phyloP scores from a whole-genome alignment of 257 asterid species.

The Salvia miltiorrhiza region DNA sequence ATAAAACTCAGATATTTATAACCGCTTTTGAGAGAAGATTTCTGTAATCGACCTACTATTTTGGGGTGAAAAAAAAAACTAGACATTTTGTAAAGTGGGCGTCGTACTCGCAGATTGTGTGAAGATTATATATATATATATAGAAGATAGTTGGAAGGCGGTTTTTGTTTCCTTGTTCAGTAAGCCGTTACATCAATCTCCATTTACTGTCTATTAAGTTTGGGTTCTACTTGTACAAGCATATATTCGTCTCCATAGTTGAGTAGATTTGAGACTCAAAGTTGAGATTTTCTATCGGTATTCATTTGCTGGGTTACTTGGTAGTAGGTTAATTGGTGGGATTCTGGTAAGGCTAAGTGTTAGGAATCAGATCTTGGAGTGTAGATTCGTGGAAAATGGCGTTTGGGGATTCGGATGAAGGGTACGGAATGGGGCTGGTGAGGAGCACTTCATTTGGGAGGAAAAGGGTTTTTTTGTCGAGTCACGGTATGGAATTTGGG shows the following conservation, averaged over 20 bases:
- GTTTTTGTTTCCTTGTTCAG: slow-evolving; percentile 40
- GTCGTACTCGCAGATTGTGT: slow-evolving; percentile 7
- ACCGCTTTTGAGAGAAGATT: background rate
- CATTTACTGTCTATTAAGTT: slow-evolving; percentile 28
- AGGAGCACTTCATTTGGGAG: slow-evolving; percentile 66
- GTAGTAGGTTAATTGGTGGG: background rate
- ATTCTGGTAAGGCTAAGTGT: background rate
- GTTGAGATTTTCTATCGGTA: background rate
- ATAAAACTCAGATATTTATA: background rate
- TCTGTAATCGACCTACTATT: background rate
- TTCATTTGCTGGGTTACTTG: slow-evolving; percentile 7
- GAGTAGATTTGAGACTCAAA: background rate
- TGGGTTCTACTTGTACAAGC: slow-evolving; percentile 6
- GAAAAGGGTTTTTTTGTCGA: slow-evolving; percentile 45
- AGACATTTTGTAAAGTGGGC: slow-evolving; percentile 1
- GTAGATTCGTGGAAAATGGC: slow-evolving; percentile 24
- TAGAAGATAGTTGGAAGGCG: slow-evolving; percentile 30
- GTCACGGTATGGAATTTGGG: slow-evolving; percentile 22
- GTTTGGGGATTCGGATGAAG: slow-evolving; percentile 24
- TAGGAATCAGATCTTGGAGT: slow-evolving; percentile 30
- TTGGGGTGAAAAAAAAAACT: background rate
- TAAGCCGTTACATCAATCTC: slow-evolving; percentile 40
- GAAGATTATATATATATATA: background rate
- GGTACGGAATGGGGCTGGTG: slow-evolving; percentile 42
- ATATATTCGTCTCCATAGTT: background rate